Percentiles rank a stretch among this genome's conserved stretches.
Conservation (phyloP, 2,329 filamentous ascomycete species). For the Alternaria brassicae region DNA sequence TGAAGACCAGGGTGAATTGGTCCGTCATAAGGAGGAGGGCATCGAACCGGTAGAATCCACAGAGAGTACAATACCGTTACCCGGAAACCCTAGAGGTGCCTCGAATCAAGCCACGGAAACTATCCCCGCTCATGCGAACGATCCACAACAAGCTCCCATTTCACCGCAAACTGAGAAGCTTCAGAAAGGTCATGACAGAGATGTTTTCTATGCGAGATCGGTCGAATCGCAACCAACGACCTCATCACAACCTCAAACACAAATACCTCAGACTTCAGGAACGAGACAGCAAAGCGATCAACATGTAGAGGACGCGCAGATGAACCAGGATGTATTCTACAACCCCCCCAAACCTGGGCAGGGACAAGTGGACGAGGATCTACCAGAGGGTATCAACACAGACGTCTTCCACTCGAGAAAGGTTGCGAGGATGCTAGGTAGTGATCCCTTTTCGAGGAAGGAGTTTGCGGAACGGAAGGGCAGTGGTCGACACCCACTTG, state of each 20-base stretch:
- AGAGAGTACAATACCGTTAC: conserved; percentile 53
- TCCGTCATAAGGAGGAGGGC: conserved; percentile 30
- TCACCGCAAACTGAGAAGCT: conserved; percentile 33
- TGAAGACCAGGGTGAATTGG: conserved; percentile 29
- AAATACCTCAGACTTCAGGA: conserved; percentile 62
- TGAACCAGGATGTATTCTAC: conserved; percentile 65
- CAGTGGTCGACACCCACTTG: conserved; percentile 16
- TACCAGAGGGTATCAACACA: conserved; percentile 65
- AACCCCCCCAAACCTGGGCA: conserved; percentile 30
- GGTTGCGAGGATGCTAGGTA: conserved; percentile 63
- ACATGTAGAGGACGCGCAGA: conserved; percentile 50
- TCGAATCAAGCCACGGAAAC: conserved; percentile 59
- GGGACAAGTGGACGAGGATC: conserved; percentile 50
- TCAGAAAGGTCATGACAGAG: conserved; percentile 56
- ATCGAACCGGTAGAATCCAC: conserved; percentile 50
- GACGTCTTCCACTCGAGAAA: conserved; percentile 68
- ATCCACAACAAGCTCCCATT: conserved; percentile 48
- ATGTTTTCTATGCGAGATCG: conserved; percentile 64
- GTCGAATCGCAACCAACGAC: conserved; percentile 55
- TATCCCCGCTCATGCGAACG: conserved; percentile 60
- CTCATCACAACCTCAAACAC: conserved; percentile 62
- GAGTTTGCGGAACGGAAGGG: conserved; percentile 45
- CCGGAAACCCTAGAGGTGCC: conserved; percentile 36
- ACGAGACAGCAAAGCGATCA: conserved; percentile 54
- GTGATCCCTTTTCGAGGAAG: conserved; percentile 49